These are phyloP conservation scores for Clarireedia paspali DNA, from an alignment of 2,329 filamentous ascomycete species.

Conservation along the genomic window DNA sequence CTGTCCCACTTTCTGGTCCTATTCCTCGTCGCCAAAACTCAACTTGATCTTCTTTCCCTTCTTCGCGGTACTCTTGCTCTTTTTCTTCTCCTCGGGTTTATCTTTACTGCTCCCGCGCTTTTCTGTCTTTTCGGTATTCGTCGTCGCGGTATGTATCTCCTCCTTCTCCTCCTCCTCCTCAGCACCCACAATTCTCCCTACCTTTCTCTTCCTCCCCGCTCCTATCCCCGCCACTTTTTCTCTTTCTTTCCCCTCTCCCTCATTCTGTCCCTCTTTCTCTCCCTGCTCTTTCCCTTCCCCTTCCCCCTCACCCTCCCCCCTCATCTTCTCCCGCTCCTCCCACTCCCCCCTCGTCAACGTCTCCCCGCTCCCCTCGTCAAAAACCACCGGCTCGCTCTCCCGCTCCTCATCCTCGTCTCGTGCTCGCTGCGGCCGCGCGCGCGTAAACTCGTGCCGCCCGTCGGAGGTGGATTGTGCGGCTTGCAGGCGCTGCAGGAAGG, in stretches of 20 bases:
- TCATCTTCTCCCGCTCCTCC: slow-evolving; percentile 27
- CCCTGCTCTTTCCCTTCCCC: not conserved
- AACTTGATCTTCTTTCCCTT: slow-evolving; percentile 54
- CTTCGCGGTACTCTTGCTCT: slow-evolving; percentile 29
- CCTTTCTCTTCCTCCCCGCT: slow-evolving; percentile 46
- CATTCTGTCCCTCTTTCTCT: slow-evolving; percentile 21
- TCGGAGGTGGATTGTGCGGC: slow-evolving; percentile 42
- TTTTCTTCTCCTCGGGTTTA: slow-evolving; percentile 18
- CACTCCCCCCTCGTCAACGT: slow-evolving; percentile 32
- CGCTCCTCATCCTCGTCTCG: slow-evolving; percentile 60
- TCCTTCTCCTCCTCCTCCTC: slow-evolving; percentile 13
- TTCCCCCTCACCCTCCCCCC: slow-evolving; percentile 15
- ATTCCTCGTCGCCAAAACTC: slow-evolving; percentile 57
- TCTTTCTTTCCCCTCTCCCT: slow-evolving; percentile 35
- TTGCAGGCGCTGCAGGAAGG: slow-evolving; percentile 52
- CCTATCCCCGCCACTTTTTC: slow-evolving; percentile 36
- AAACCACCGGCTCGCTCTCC: slow-evolving; percentile 68
- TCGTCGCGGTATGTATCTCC: too few species aligned
- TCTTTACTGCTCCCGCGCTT: not conserved
- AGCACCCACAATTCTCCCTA: slow-evolving; percentile 41
- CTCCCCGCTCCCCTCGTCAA: slow-evolving; percentile 65
- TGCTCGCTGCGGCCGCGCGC: slow-evolving; percentile 37
- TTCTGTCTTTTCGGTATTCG: not conserved
- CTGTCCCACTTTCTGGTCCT: not conserved
- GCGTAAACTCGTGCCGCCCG: slow-evolving; percentile 33